phyloP scores from a whole-genome alignment of 805 yeast species.

The Saturnispora dispora region DNA sequence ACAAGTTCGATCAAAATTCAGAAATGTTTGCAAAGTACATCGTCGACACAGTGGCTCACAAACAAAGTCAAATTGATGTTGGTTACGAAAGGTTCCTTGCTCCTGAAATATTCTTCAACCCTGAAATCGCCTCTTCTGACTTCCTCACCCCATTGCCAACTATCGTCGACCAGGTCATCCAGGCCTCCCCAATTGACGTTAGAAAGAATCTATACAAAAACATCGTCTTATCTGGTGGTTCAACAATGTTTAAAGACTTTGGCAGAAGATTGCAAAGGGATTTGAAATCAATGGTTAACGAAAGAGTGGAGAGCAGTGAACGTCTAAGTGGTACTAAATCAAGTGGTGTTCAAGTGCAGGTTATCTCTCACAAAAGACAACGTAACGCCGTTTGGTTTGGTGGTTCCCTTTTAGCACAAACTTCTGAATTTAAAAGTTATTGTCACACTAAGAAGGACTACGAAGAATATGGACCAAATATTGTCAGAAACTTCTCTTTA shows the following conservation, averaged over 20 bases:
- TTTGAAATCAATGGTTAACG: conserved; percentile 75
- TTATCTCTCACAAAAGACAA: conserved; percentile 93
- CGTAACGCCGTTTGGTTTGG: conserved; percentile 99
- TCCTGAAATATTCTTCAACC: conserved; percentile 98
- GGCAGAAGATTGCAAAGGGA: conserved; percentile 97
- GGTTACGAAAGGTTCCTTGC: conserved; percentile 98
- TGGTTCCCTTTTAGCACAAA: conserved; percentile 93
- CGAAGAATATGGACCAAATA: conserved; percentile 96
- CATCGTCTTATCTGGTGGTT: conserved; percentile 94
- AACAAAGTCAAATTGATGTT: conserved; percentile 71
- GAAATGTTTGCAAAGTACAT: conserved; percentile 89
- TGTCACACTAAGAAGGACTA: conserved; percentile 96
- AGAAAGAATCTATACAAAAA: conserved; percentile 93
- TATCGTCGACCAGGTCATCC: conserved; percentile 93
- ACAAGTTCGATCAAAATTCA: conserved; percentile 88
- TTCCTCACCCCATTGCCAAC: conserved; percentile 92
- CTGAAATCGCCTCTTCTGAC: conserved; percentile 93
- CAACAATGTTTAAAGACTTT: conserved; percentile 97
- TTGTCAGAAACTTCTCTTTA: conserved; percentile 92
- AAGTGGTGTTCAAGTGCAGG: conserved; percentile 95
- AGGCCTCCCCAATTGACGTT: conserved; percentile 93
- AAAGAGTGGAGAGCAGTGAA: conserved; percentile 79
- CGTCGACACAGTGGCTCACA: conserved; percentile 67
- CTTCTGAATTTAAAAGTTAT: conserved; percentile 91
- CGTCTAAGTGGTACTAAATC: conserved; percentile 63